Conservation (phyloP, 768 basidiomycete species). For the Krasilnikovozyma curviuscula region DNA sequence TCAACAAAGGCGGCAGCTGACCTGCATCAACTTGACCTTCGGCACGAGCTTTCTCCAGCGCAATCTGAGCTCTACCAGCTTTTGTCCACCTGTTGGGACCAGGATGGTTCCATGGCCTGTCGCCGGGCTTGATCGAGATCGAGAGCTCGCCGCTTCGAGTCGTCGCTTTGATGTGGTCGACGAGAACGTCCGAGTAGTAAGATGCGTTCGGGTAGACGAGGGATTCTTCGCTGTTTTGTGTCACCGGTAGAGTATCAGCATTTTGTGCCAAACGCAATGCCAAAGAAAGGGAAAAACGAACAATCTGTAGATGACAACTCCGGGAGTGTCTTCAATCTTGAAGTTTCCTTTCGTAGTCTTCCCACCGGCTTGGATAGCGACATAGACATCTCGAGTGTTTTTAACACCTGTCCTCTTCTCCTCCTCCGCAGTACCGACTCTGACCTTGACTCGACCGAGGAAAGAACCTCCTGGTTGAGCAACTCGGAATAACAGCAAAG, state of each 20-base stretch:
- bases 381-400: constrained; percentile 52
- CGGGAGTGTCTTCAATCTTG: constrained; percentile 54
- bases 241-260: too few species aligned
- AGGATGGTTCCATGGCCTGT: constrained; percentile 88
- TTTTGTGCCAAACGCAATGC: too few species aligned
- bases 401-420: neutral
- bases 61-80: constrained; percentile 31
- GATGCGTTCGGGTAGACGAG: constrained; percentile 38
- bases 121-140: constrained; percentile 39
- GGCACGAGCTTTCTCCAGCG: too few species aligned
- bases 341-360: constrained; percentile 36
- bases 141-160: constrained; percentile 61
- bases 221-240: too few species aligned
- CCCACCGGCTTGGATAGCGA: constrained; percentile 49
- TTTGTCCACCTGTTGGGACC: constrained; percentile 41
- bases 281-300: constrained; percentile 50
- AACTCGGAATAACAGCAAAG: constrained; percentile 61
- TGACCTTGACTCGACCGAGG: constrained; percentile 61
- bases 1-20: constrained; percentile 46
- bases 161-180: constrained; percentile 58
- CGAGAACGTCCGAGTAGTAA: constrained; percentile 44
- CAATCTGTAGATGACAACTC: constrained; percentile 63
- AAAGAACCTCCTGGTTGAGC: constrained; percentile 77
- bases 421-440: constrained; percentile 15
- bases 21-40: constrained; percentile 2